Percentiles rank a stretch among this genome's conserved stretches.
Conservation (phyloP, 2,329 filamentous ascomycete genomes). For the Penicillium hesseltinei region DNA sequence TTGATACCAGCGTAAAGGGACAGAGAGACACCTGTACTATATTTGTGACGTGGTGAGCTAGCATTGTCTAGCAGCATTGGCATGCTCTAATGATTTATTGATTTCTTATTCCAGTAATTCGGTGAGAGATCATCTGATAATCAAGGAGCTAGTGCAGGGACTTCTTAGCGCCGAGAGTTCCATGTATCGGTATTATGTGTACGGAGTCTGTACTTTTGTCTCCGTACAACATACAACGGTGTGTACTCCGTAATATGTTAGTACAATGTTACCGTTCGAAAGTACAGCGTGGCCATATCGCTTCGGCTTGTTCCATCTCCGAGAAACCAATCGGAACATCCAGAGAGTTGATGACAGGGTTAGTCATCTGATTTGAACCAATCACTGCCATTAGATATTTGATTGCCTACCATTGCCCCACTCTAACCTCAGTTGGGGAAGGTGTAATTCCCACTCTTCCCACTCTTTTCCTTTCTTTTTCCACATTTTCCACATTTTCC, state of each 20-base stretch:
- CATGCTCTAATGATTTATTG: slow-evolving; percentile 9
- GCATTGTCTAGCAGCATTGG: neutral
- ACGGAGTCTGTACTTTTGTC: neutral
- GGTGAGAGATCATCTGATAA: slow-evolving; percentile 8
- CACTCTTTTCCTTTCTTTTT: slow-evolving; percentile 1
- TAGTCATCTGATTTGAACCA: slow-evolving; percentile 12
- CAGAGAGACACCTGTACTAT: slow-evolving; percentile 11
- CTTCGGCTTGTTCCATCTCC: neutral
- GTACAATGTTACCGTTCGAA: neutral
- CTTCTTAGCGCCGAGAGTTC: neutral
- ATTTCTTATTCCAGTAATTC: neutral
- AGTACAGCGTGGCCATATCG: slow-evolving; percentile 16
- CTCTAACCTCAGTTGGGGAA: slow-evolving; percentile 23
- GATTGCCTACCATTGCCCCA: slow-evolving; percentile 28
- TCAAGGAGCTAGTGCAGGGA: neutral
- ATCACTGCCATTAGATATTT: slow-evolving; percentile 22
- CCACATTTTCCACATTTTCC: neutral
- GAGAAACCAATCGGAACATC: slow-evolving; percentile 21
- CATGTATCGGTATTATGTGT: neutral
- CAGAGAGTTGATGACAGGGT: slow-evolving; percentile 22
- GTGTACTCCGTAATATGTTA: no score
- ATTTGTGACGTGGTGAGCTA: neutral
- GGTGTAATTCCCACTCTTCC: slow-evolving; percentile 20
- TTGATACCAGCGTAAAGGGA: slow-evolving; percentile 4
- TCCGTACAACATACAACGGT: neutral